These are phyloP conservation scores for Dioscorea zingiberensis DNA, from an alignment of 106 monocot genomes.

Conservation along the genomic window DNA sequence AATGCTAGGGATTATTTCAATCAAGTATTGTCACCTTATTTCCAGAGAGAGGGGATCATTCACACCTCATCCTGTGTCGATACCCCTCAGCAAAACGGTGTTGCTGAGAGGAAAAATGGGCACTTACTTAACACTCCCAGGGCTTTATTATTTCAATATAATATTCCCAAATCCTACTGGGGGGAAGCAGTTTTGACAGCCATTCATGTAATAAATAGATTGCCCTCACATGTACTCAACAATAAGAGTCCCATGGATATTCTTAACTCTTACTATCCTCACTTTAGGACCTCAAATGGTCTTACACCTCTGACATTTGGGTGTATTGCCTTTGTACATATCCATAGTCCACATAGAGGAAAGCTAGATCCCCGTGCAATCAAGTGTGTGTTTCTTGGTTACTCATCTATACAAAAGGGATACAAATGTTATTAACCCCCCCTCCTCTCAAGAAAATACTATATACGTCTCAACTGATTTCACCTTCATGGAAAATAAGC, in stretches of 20 bases:
- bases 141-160: not conserved
- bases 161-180: not conserved
- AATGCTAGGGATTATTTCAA: constrained; percentile 8
- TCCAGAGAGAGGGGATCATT: not conserved
- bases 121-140: not conserved
- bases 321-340: not conserved
- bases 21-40: not conserved
- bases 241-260: not conserved
- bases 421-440: constrained; percentile 2
- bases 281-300: not conserved
- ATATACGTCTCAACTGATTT: not conserved
- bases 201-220: not conserved
- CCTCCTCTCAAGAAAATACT: not conserved
- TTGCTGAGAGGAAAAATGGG: not conserved
- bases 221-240: not conserved
- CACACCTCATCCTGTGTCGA: not conserved
- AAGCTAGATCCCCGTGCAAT: not conserved
- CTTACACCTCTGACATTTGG: not conserved
- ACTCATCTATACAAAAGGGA: constrained; percentile 2
- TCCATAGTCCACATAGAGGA: not conserved
- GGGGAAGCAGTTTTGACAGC: not conserved
- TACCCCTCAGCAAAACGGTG: not conserved
- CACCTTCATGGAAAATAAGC: not conserved
- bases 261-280: not conserved
- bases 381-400: not conserved